Conservation (phyloP, 768 basidiomycete species). For the Hirschioporus abietinus region DNA sequence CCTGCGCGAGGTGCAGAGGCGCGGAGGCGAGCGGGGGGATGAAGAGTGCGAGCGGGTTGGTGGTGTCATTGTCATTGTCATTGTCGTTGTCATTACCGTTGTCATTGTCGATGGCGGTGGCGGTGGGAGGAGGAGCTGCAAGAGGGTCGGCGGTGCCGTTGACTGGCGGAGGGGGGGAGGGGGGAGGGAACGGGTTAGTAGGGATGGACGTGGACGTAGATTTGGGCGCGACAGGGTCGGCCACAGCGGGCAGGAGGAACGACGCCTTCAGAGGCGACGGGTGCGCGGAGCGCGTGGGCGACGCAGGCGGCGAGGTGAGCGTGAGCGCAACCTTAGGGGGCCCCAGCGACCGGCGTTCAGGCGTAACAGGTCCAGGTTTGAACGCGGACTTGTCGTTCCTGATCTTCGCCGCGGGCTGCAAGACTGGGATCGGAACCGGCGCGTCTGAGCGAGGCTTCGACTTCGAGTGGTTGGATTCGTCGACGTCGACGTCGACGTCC, state of each 20-base stretch:
- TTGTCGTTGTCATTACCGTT: slow-evolving; percentile 14
- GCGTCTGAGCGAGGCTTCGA: not conserved
- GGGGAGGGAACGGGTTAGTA: too few species aligned
- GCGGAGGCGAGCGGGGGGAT: slow-evolving; percentile 18
- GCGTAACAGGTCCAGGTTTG: not conserved
- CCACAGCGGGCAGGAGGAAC: not conserved
- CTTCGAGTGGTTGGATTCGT: not conserved
- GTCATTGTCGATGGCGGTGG: slow-evolving; percentile 1
- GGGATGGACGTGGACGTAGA: slow-evolving; percentile 9
- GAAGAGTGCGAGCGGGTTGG: slow-evolving; percentile 16
- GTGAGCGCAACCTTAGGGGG: not conserved
- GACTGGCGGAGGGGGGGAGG: slow-evolving; percentile 8
- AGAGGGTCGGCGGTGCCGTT: not conserved
- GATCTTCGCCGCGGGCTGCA: not conserved
- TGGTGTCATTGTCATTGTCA: slow-evolving; percentile 13
- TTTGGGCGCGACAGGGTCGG: slow-evolving; percentile 1
- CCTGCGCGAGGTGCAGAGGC: slow-evolving; percentile 19
- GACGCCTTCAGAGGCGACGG: slow-evolving; percentile 8
- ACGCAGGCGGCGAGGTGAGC: not conserved
- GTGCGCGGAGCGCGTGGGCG: slow-evolving; percentile 15
- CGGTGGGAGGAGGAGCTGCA: not conserved
- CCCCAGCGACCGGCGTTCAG: too few species aligned
- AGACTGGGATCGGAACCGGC: too few species aligned
- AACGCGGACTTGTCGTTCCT: not conserved
- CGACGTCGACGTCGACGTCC: not conserved